Conservation (phyloP, 1,284 basidiomycete species). For the Irpex lacteus region DNA sequence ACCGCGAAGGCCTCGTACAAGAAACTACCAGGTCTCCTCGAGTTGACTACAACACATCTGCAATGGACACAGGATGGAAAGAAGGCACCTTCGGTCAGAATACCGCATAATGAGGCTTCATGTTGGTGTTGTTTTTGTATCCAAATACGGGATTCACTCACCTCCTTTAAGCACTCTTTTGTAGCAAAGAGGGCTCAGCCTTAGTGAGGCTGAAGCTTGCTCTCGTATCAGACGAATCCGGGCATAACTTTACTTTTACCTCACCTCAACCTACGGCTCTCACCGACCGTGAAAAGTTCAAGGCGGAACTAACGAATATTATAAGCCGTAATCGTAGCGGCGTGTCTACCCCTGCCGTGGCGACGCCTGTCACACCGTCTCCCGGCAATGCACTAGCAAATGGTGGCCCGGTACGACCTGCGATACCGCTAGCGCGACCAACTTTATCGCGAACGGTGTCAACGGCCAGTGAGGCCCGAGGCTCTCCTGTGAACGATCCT, state of each 20-base stretch:
- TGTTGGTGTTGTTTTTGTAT: conserved; percentile 46
- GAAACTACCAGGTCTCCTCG: conserved; percentile 68
- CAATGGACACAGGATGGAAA: conserved; percentile 75
- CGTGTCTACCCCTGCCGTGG: conserved; percentile 29
- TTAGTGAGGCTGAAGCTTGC: conserved; percentile 75
- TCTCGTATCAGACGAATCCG: conserved; percentile 59
- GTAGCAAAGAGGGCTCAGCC: conserved; percentile 75
- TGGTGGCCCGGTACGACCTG: not conserved
- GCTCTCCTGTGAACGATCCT: conserved; percentile 55
- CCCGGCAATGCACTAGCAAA: conserved; percentile 13
- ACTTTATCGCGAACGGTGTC: conserved; percentile 59
- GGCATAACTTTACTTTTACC: conserved; percentile 80
- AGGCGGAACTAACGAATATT: conserved; percentile 69
- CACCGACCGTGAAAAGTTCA: conserved; percentile 76
- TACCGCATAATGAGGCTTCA: conserved; percentile 55
- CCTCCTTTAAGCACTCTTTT: conserved; percentile 63
- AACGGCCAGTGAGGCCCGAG: conserved; percentile 53
- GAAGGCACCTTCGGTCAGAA: conserved; percentile 54
- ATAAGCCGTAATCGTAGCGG: conserved; percentile 65
- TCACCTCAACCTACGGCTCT: conserved; percentile 58
- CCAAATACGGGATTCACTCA: not conserved
- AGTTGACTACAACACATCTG: conserved; percentile 63
- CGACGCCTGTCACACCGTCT: conserved; percentile 25
- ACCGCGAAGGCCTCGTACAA: conserved; percentile 78
- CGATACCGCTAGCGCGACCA: conserved; percentile 27